These are phyloP conservation scores for Infundibulicybe gibba DNA, from an alignment of 768 basidiomycete genomes.

Conservation along the genomic window DNA sequence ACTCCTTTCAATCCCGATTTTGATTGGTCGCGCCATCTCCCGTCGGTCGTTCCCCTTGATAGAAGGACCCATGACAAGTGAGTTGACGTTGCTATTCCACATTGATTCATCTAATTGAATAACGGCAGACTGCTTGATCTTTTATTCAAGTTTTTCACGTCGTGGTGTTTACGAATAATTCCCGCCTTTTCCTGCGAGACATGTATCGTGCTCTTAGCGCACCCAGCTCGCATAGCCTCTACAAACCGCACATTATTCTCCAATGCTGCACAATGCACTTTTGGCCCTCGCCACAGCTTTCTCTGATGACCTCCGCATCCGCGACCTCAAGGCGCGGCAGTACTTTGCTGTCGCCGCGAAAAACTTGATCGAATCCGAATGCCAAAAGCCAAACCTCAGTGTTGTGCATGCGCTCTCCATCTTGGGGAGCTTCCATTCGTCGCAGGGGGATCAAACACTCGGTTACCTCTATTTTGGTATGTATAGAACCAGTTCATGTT, in stretches of 20 bases:
- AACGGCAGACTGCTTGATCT: constrained; percentile 36
- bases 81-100: constrained; percentile 7
- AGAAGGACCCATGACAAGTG: constrained; percentile 42
- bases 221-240: constrained; percentile 32
- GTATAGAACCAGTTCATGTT: constrained; percentile 8
- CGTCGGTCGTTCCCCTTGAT: constrained; percentile 35
- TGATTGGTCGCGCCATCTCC: constrained; percentile 48
- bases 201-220: constrained; percentile 38
- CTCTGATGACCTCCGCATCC: constrained; percentile 38
- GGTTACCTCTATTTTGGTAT: constrained; percentile 46
- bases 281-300: constrained; percentile 42
- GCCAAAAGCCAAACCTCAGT: constrained; percentile 39
- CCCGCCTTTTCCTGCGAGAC: constrained; percentile 47
- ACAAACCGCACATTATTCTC: constrained; percentile 60
- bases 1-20: constrained; percentile 40
- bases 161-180: constrained; percentile 47
- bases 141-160: constrained; percentile 44
- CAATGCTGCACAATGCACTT: constrained; percentile 69
- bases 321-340: constrained; percentile 37
- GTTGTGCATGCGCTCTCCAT: constrained; percentile 40
- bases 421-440: constrained; percentile 42
- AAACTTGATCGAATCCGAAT: constrained; percentile 42
- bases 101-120: not conserved
- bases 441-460: constrained; percentile 42
- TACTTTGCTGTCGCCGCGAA: constrained; percentile 41